phyloP scores from a whole-genome alignment of 2,329 filamentous ascomycete genomes.

The Fusarium proliferatum region DNA sequence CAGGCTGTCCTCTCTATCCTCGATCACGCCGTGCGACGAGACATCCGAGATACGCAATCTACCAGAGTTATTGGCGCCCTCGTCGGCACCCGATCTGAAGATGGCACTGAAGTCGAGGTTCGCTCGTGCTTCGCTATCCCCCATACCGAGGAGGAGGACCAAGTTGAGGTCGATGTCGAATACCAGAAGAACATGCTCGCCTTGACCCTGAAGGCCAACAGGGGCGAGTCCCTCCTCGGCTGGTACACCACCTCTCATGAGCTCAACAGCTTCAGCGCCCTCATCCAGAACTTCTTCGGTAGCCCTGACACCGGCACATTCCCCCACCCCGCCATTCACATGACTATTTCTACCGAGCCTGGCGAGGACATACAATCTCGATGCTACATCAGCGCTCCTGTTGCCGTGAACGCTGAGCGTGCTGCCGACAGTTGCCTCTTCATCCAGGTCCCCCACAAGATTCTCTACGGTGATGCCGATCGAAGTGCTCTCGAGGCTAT shows the following conservation, averaged over 20 bases:
- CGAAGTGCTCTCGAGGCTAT: slow-evolving; percentile 81
- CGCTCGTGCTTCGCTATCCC: slow-evolving; percentile 97
- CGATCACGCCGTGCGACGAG: slow-evolving; percentile 93
- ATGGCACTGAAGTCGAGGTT: slow-evolving; percentile 96
- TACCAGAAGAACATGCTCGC: slow-evolving; percentile 99
- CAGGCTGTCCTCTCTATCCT: slow-evolving; percentile 80
- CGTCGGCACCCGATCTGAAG: slow-evolving; percentile 91
- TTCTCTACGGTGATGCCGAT: slow-evolving; percentile 84
- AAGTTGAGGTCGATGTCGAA: slow-evolving; percentile 99
- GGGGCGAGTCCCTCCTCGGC: slow-evolving; percentile 92
- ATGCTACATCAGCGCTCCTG: slow-evolving; percentile 95
- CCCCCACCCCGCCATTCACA: slow-evolving; percentile 95
- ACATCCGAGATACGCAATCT: slow-evolving; percentile 79
- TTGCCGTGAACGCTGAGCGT: slow-evolving; percentile 93
- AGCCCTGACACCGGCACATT: slow-evolving; percentile 96
- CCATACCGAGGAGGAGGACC: slow-evolving; percentile 97
- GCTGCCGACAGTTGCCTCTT: slow-evolving; percentile 97
- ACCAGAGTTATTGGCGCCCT: slow-evolving; percentile 97
- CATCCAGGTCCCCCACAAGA: slow-evolving; percentile 95
- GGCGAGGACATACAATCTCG: slow-evolving; percentile 89
- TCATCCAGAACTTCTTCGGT: slow-evolving; percentile 99
- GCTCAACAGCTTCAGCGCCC: slow-evolving; percentile 96
- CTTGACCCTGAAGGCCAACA: slow-evolving; percentile 91
- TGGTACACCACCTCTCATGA: slow-evolving; percentile 99
- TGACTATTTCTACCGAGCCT: slow-evolving; percentile 91